Base-by-base conservation (phyloP, 352 stramenopile species). In the Pythium dissotocum region DNA sequence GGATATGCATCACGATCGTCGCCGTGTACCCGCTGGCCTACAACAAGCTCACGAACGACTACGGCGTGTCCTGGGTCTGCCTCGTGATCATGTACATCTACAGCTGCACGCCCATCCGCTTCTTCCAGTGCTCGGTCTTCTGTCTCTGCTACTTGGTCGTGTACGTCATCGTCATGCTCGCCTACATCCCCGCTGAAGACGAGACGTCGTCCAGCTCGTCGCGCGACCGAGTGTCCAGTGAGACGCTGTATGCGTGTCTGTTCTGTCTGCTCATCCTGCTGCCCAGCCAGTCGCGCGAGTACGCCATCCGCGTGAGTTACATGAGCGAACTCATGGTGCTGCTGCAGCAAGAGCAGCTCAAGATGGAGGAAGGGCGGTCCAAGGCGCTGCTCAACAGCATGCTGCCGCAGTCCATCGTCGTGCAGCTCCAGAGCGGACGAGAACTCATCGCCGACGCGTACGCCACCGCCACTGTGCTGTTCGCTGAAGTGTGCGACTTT, bases 401-500 rank as follows among this genome's bases (percentile, higher is more conserved):
- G 87, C 67, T 96, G 0, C 88, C 88, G 0, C 80, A 92, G 61
- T 89, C 81, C 0, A 88, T 95, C 44, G 79, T 93, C 2, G 76
- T 83, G 18, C 79, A 93, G 51, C 75, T 96, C 3, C 85, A 93
- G 61, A 87, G 79, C 48, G 86, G 88, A 6, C 81, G 83, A 2
- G 84, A 93, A 33, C 77, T 92, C 24, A 96, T 96, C n/a, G 87
- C 86, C 8, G 87, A 96, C 51, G 87, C 83, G 65, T 95, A 94
- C 64, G 67, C 79, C 4, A 59, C 87, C 46, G 81, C 83, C 18
- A 96, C 88, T 0, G 81, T 95, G 26, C 65, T 95, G 0, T 95
- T 95, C 40, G 83, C 82, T 9, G 85, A 94, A 56, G 82, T 95
- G 2, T 92, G 85, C 60, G 82, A 96, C 60, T 97, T 97, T 67